These are phyloP conservation scores for Chlorella ohadii DNA, from an alignment of 139 green algal genomes.

Conservation along the genomic window DNA sequence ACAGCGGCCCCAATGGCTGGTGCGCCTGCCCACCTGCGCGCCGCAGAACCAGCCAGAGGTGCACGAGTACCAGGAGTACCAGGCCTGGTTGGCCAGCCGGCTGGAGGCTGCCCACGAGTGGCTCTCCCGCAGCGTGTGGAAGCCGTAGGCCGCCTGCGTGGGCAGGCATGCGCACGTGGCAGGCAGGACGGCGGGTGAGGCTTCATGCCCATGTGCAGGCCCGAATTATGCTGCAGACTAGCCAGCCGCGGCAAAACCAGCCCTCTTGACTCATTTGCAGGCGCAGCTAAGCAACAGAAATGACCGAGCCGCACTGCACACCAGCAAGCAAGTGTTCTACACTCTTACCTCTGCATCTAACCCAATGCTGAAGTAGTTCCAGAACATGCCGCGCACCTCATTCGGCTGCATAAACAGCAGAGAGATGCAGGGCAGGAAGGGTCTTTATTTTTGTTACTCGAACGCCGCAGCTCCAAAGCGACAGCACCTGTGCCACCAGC, in stretches of 20 bases:
- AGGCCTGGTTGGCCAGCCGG: constrained; percentile 79
- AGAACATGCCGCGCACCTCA: constrained; percentile 68
- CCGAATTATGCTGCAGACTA: too few species aligned
- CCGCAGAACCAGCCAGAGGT: constrained; percentile 79
- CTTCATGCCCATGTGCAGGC: too few species aligned
- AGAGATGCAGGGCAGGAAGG: not conserved
- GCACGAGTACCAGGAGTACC: constrained; percentile 69
- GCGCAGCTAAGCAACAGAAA: too few species aligned
- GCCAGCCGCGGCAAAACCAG: too few species aligned
- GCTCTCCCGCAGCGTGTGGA: constrained; percentile 82
- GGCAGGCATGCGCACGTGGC: too few species aligned
- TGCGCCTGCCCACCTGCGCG: constrained; percentile 19
- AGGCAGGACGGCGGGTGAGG: too few species aligned
- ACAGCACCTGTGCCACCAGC: not conserved
- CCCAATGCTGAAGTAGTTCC: constrained; percentile 88
- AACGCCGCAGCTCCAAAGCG: not conserved
- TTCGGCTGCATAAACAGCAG: not conserved
- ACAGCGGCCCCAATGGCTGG: too few species aligned
- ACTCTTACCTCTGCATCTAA: constrained; percentile 73
- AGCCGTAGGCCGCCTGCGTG: constrained; percentile 70
- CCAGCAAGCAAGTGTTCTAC: too few species aligned
- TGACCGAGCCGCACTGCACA: too few species aligned
- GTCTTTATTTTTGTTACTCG: not conserved
- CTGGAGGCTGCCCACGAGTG: constrained; percentile 54
- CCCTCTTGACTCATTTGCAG: too few species aligned